phyloP scores from a whole-genome alignment of 2,329 filamentous ascomycete genomes.

The Ramularia collo-cygni region DNA sequence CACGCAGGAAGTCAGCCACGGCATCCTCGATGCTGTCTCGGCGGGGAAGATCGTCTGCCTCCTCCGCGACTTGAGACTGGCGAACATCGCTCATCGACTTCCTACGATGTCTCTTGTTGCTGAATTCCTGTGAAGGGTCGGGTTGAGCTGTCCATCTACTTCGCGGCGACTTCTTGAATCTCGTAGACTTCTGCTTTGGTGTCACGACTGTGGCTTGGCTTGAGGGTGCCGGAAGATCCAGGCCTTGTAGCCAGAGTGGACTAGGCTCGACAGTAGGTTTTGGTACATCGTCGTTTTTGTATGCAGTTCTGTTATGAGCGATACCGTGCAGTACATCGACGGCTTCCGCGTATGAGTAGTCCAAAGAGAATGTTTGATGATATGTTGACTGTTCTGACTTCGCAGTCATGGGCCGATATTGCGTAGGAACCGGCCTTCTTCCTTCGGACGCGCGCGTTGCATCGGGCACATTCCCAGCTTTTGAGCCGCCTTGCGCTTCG shows the following conservation, averaged over 20 bases:
- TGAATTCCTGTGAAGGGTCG: slow-evolving; percentile 22
- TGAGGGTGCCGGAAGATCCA: slow-evolving; percentile 6
- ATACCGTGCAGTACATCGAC: slow-evolving; percentile 20
- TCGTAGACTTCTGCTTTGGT: slow-evolving; percentile 8
- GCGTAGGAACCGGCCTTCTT: slow-evolving; percentile 8
- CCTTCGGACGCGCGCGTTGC: slow-evolving; percentile 6
- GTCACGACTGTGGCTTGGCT: background rate
- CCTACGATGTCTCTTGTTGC: slow-evolving; percentile 22
- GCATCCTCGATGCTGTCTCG: slow-evolving; percentile 83
- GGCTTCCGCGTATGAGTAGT: slow-evolving; percentile 27
- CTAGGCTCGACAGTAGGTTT: slow-evolving; percentile 1
- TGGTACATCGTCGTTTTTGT: too few species aligned
- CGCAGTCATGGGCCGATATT: slow-evolving; percentile 17
- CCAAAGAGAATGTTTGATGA: slow-evolving; percentile 22
- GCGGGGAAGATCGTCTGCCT: slow-evolving; percentile 41
- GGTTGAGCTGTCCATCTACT: slow-evolving; percentile 23
- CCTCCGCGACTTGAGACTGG: slow-evolving; percentile 34
- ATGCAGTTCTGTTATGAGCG: too few species aligned
- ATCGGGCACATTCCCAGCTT: slow-evolving; percentile 8
- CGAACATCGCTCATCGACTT: slow-evolving; percentile 30
- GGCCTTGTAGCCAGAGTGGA: slow-evolving; percentile 7
- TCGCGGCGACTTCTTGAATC: slow-evolving; percentile 10
- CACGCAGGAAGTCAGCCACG: slow-evolving; percentile 76
- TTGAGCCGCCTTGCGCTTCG: slow-evolving; percentile 3
- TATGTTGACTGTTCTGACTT: slow-evolving; percentile 16